Evolutionary conservation across 495 filamentous ascomycete genomes (phyloP).

Genomic region (Opeltia flavorubescens): DNA sequence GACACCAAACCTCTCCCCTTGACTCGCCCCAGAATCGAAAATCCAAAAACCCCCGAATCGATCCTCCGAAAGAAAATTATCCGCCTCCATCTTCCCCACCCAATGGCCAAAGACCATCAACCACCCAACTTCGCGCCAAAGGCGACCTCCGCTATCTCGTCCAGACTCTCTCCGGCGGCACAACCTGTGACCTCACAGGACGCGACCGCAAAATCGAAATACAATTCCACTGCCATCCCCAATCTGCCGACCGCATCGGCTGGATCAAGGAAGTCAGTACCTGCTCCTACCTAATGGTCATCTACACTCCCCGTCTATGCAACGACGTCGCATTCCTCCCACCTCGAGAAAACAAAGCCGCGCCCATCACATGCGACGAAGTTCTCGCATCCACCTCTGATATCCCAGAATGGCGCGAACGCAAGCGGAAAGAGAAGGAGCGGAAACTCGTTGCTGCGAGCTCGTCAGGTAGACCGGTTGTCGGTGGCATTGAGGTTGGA

Average conservation of each 20-base stretch:
- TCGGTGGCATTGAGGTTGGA: conserved; percentile 49
- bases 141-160: conserved; percentile 74
- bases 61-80: conserved; percentile 19
- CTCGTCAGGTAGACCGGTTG: conserved; percentile 24
- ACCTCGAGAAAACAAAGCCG: conserved; percentile 63
- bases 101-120: conserved; percentile 11
- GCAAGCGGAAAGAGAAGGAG: conserved; percentile 29
- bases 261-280: conserved; percentile 93
- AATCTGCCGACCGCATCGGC: conserved; percentile 67
- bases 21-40: conserved; percentile 20
- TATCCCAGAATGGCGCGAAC: conserved; percentile 40
- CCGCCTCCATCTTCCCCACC: background rate
- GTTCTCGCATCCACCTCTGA: conserved; percentile 46
- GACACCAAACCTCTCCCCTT: conserved; percentile 8
- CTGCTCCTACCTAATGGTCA: conserved; percentile 87
- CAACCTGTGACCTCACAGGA: conserved; percentile 82
- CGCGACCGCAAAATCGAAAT: conserved; percentile 75
- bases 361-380: conserved; percentile 63
- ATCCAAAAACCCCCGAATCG: conserved; percentile 9
- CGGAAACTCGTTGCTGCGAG: conserved; percentile 26
- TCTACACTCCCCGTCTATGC: conserved; percentile 87
- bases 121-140: conserved; percentile 61
- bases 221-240: conserved; percentile 84
- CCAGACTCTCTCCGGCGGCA: conserved; percentile 73
- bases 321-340: conserved; percentile 86